Evolutionary conservation across 345 rosid genomes (phyloP).

Genomic region (Arabidopsis thaliana): DNA sequence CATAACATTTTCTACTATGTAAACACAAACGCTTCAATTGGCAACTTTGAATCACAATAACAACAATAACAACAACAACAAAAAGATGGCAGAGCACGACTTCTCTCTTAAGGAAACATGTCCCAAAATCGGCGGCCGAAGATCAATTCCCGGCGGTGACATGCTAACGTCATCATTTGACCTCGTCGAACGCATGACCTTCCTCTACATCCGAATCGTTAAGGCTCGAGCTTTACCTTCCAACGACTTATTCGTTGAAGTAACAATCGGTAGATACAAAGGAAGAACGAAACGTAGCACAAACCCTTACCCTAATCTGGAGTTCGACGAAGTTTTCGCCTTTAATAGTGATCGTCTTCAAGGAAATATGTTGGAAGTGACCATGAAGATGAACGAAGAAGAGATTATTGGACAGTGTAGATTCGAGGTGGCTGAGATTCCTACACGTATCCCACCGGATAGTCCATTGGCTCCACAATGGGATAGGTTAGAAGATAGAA

Average conservation of each 20-base stretch:
- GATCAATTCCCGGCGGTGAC: slow-evolving; percentile 39
- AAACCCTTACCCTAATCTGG: slow-evolving; percentile 35
- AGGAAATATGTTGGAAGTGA: slow-evolving; percentile 44
- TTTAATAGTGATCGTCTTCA: slow-evolving; percentile 51
- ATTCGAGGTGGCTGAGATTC: slow-evolving; percentile 40
- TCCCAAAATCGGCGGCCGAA: slow-evolving; percentile 51
- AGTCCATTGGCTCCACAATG: slow-evolving; percentile 48
- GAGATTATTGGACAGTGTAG: slow-evolving; percentile 44
- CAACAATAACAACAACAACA: slow-evolving; percentile 15
- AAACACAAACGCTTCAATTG: background rate
- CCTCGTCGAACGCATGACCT: slow-evolving; percentile 52
- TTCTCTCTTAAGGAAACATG: slow-evolving; percentile 53
- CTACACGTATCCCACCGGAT: slow-evolving; percentile 44
- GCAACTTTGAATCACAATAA: background rate
- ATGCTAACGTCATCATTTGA: slow-evolving; percentile 53
- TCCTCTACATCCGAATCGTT: slow-evolving; percentile 47
- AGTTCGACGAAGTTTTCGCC: slow-evolving; percentile 51
- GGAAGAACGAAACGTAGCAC: slow-evolving; percentile 36
- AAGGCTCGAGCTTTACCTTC: slow-evolving; percentile 46
- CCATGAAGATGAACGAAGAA: slow-evolving; percentile 40
- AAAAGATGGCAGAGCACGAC: slow-evolving; percentile 39
- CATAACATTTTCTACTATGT: background rate
- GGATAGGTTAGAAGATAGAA: slow-evolving; percentile 46
- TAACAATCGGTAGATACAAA: slow-evolving; percentile 41
- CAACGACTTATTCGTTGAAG: slow-evolving; percentile 42